phyloP scores from a whole-genome alignment of 768 basidiomycete species.

The Boletus sp. region DNA sequence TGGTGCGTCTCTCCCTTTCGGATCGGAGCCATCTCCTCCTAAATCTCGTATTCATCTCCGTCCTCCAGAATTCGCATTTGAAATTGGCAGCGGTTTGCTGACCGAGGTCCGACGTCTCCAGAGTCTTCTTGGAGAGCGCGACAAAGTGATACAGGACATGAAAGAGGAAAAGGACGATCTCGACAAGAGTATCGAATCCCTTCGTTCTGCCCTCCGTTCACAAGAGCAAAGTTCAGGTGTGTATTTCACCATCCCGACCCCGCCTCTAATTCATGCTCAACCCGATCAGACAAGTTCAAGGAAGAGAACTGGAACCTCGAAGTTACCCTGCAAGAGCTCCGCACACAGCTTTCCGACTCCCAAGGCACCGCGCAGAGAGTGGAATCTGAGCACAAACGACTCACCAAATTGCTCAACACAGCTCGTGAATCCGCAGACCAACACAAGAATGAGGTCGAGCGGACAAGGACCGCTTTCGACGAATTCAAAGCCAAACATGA shows the following conservation, averaged over 20 bases:
- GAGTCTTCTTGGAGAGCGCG: constrained; percentile 84
- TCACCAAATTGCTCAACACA: constrained; percentile 68
- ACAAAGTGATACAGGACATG: constrained; percentile 88
- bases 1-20: constrained; percentile 47
- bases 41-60: constrained; percentile 16
- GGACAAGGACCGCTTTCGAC: constrained; percentile 56
- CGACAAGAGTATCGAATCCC: constrained; percentile 71
- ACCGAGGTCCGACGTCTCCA: constrained; percentile 92
- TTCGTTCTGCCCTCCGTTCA: constrained; percentile 67
- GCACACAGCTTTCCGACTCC: constrained; percentile 61
- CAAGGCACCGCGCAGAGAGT: constrained; percentile 64
- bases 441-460: constrained; percentile 83
- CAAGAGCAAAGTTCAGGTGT: constrained; percentile 80
- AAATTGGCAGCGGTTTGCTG: constrained; percentile 90
- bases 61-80: constrained; percentile 88
- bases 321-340: constrained; percentile 85
- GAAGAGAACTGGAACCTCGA: constrained; percentile 99
- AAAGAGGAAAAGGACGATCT: constrained; percentile 90
- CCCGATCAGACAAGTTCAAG: constrained; percentile 78
- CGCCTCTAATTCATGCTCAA: background rate
- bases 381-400: constrained; percentile 79
- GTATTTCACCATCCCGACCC: constrained; percentile 18
- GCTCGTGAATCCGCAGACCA: constrained; percentile 75
- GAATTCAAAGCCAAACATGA: constrained; percentile 90
- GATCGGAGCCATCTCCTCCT: constrained; percentile 4